Base-by-base conservation (phyloP, 176 grass and related monocot species). In the Cocos nucifera region DNA sequence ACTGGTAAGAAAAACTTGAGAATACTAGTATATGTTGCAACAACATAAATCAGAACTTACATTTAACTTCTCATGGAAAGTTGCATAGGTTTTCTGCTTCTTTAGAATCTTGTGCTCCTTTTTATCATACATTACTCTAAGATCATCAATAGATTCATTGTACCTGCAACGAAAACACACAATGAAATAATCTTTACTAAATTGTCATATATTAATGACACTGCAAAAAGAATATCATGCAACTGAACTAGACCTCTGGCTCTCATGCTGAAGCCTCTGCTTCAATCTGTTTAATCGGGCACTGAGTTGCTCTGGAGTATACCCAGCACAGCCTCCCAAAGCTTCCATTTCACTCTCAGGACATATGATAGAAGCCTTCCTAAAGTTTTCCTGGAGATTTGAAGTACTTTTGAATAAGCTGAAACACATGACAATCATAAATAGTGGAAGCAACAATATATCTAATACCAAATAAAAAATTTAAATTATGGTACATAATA, bases 301-400 rank as follows among this genome's bases (percentile, higher is more conserved):
- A 70, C 83, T 96, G 6, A 96, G 56, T 80, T 90, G 72, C 55
- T 96, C 86, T 8, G 70, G 72, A 59, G 73, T 86, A 75, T 68
- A 77, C 66, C 65, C 78, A 66, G 22, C 69, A 72, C 83, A 75
- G 69, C 63, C 80, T 17, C 73, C 87, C 50, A 88, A 75, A 67
- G 83, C 62, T 88, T 90, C 72, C 35, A 80, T 58, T 57, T 96
- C 87, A 75, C 51, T 69, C 62, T 96, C 80, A 9, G 55, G 60
- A 62, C 92, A 96, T 72, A 90, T 90, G 54, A 73, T 80, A 44
- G 92, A 96, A 65, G 92, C 92, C 76, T 96, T 96, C 64, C 39
- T 82, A 64, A 78, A 85, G 63, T 74, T 64, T 12, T 80, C 87
- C 92, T 96, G 55, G 19, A 56, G 22, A 56, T 56, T 20, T 56